phyloP scores from a whole-genome alignment of 352 stramenopile genomes.

The Globisporangium solare region DNA sequence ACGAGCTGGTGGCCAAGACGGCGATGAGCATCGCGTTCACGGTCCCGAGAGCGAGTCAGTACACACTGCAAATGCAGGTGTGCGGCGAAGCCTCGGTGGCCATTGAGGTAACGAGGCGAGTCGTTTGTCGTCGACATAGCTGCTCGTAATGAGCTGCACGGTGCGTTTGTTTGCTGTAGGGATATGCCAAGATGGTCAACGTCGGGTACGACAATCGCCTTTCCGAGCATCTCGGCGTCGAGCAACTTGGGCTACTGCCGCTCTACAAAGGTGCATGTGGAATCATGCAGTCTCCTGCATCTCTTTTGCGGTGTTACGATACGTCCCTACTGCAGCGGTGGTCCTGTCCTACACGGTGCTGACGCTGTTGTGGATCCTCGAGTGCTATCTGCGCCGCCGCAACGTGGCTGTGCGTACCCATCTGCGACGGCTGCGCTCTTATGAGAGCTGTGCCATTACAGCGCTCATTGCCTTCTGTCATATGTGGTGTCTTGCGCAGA shows the following conservation, averaged over 20 bases:
- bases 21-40: slow-evolving; percentile 22
- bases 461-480: too few species aligned
- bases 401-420: slow-evolving; percentile 37
- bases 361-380: slow-evolving; percentile 42
- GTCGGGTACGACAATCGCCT: slow-evolving; percentile 39
- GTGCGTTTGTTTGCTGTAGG: slow-evolving; percentile 17
- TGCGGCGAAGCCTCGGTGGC: slow-evolving; percentile 46
- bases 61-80: slow-evolving; percentile 59
- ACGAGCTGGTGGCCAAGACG: not conserved
- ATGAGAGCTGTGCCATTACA: too few species aligned
- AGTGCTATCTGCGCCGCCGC: slow-evolving; percentile 34
- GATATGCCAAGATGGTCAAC: slow-evolving; percentile 48
- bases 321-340: slow-evolving; percentile 30
- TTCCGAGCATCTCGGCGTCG: slow-evolving; percentile 57
- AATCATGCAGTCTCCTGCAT: not conserved
- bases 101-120: slow-evolving; percentile 24
- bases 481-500: slow-evolving; percentile 18
- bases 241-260: slow-evolving; percentile 52
- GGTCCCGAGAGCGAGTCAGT: slow-evolving; percentile 38
- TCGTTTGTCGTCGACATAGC: not conserved
- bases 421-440: not conserved
- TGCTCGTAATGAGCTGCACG: not conserved
- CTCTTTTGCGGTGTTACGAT: too few species aligned
- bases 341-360: slow-evolving; percentile 36
- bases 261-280: slow-evolving; percentile 41